Conservation (phyloP, 306 rosid species). For the Acacia confusa region DNA sequence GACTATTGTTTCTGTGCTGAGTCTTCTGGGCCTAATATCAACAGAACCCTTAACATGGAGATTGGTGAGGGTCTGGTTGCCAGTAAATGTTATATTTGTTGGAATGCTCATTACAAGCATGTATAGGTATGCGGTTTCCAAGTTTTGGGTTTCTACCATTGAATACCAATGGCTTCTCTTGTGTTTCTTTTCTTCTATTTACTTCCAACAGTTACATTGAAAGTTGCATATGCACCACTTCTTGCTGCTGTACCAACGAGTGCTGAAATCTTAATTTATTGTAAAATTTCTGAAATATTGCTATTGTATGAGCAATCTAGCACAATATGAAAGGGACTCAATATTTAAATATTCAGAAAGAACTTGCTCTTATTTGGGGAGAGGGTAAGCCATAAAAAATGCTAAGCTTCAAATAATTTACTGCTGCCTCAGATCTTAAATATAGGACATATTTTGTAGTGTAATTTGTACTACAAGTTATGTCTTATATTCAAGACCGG, state of each 20-base stretch:
- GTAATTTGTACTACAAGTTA: too few relatives aligned
- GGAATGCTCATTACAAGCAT: slow-evolving; percentile 98
- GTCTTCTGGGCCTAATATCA: slow-evolving; percentile 70
- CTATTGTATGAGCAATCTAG: slow-evolving; percentile 3
- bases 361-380: neutral
- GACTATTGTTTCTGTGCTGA: slow-evolving; percentile 67
- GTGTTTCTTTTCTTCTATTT: slow-evolving; percentile 4
- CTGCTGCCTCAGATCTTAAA: too few relatives aligned
- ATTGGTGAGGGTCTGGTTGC: slow-evolving; percentile 92
- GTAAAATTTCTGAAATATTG: neutral
- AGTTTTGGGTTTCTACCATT: slow-evolving; percentile 7
- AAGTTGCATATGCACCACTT: neutral
- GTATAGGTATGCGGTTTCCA: slow-evolving; percentile 73
- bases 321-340: slow-evolving; percentile 27
- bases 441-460: too few relatives aligned
- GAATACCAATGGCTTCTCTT: neutral
- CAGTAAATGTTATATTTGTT: slow-evolving; percentile 89
- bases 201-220: neutral
- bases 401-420: slow-evolving; percentile 15
- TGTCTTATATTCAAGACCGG: too few relatives aligned
- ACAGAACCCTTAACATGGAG: slow-evolving; percentile 95
- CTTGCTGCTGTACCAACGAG: neutral
- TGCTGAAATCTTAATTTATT: neutral
- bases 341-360: slow-evolving; percentile 11
- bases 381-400: slow-evolving; percentile 8